Conservation (phyloP, 306 rosid genomes). For the Prunus padus region DNA sequence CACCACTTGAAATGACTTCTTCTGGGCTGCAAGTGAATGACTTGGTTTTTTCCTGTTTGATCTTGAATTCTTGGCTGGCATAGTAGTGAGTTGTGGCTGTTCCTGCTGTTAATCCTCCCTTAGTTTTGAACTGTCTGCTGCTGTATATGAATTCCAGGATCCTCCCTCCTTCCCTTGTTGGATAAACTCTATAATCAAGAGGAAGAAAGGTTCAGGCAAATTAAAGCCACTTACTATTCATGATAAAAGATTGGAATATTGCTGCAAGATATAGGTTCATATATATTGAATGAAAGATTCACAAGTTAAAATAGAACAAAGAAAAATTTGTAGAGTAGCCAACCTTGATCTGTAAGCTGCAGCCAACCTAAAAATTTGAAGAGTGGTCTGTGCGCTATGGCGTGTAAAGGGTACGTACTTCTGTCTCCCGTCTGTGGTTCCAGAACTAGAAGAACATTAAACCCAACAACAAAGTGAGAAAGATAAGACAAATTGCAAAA, state of each 20-base stretch:
- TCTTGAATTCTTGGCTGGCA: conserved; percentile 81
- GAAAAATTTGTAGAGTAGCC: not conserved
- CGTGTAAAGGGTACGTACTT: conserved; percentile 80
- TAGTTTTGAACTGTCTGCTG: conserved; percentile 68
- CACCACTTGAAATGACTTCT: conserved; percentile 79
- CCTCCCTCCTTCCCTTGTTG: conserved; percentile 72
- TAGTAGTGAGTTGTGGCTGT: conserved; percentile 94
- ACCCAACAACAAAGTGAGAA: not conserved
- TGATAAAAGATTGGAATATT: not conserved
- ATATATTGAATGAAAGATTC: not conserved
- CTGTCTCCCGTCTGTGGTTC: conserved; percentile 93
- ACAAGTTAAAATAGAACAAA: not conserved
- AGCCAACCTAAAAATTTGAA: conserved; percentile 76
- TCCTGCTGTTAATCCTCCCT: conserved; percentile 73
- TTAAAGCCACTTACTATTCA: not conserved
- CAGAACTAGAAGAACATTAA: conserved; percentile 52
- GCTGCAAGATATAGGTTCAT: not conserved
- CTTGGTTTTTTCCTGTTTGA: conserved; percentile 69
- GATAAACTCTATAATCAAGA: conserved; percentile 51
- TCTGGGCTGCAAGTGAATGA: conserved; percentile 81
- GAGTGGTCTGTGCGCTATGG: conserved; percentile 89
- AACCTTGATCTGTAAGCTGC: conserved; percentile 93
- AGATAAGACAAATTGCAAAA: not conserved
- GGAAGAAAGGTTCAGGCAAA: not conserved
- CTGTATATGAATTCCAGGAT: conserved; percentile 84